These are phyloP conservation scores for Eutypella sp. DNA, from an alignment of 2,329 filamentous ascomycete species.

Conservation along the genomic window DNA sequence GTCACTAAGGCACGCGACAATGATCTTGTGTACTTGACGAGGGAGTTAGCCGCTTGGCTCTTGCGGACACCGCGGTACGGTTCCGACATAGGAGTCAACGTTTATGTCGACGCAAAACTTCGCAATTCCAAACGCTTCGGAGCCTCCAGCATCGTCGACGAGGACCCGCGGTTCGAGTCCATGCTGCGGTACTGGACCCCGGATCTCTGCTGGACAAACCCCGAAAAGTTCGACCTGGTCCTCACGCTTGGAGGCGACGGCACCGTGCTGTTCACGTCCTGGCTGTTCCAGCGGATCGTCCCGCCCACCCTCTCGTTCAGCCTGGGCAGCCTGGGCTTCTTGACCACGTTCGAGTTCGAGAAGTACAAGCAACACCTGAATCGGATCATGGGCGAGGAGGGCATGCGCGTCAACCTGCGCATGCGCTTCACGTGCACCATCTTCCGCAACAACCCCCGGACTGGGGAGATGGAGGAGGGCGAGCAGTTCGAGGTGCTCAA, in stretches of 20 bases:
- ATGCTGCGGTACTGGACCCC: conserved; percentile 97
- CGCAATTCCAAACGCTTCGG: conserved; percentile 85
- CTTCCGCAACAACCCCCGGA: conserved; percentile 63
- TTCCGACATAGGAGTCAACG: conserved; percentile 84
- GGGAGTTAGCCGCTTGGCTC: conserved; percentile 83
- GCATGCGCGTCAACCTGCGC: conserved; percentile 94
- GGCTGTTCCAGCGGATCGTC: conserved; percentile 87
- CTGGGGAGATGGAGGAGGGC: conserved; percentile 71
- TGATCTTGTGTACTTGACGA: conserved; percentile 79
- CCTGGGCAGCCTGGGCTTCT: conserved; percentile 78
- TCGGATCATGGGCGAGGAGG: conserved; percentile 85
- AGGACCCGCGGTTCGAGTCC: conserved; percentile 69
- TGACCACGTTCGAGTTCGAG: conserved; percentile 83
- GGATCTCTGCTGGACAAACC: conserved; percentile 87
- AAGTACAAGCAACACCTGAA: conserved; percentile 83
- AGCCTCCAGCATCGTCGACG: conserved; percentile 63
- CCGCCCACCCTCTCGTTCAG: conserved; percentile 82
- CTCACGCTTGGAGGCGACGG: conserved; percentile 82
- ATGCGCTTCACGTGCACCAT: conserved; percentile 99
- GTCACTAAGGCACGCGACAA: conserved; percentile 98
- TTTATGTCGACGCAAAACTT: conserved; percentile 97
- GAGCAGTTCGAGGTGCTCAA: conserved; percentile 98
- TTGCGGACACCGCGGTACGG: conserved; percentile 86
- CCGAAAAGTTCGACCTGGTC: conserved; percentile 94
- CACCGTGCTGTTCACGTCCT: conserved; percentile 82